Percentiles rank a stretch among this genome's conserved stretches.
Evolutionary conservation across 495 filamentous ascomycete species (phyloP).

Genomic region (Trichoderma erinaceum): DNA sequence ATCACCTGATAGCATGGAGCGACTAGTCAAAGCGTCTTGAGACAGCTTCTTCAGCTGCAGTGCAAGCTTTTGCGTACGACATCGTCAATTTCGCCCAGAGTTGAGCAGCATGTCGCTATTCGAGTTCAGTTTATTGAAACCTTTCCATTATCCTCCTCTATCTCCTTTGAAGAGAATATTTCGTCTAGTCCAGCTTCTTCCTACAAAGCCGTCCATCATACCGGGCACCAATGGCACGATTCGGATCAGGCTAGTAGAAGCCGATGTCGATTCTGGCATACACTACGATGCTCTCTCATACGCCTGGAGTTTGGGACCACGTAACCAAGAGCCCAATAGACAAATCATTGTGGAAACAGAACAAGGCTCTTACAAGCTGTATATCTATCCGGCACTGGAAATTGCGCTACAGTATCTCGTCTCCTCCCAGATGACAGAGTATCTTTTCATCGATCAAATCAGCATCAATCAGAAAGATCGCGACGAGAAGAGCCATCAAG

Average conservation of each 20-base stretch:
- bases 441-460: neutral
- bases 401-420: neutral
- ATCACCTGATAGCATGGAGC: neutral
- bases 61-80: neutral
- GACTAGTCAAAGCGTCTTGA: neutral
- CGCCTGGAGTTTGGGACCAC: neutral
- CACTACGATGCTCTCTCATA: slow-evolving; percentile 1
- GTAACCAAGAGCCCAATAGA: neutral
- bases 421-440: neutral
- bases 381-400: neutral
- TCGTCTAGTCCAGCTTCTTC: neutral
- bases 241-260: neutral
- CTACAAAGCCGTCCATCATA: neutral
- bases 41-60: no score
- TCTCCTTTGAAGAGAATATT: neutral
- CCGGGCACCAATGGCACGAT: neutral
- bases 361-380: neutral
- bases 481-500: neutral
- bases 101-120: neutral
- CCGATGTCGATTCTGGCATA: neutral
- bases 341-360: neutral
- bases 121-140: neutral
- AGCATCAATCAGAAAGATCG: neutral
- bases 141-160: neutral
- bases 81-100: neutral